Conservation (phyloP, 139 green algal species). For the Auxenochlorella protothecoides region DNA sequence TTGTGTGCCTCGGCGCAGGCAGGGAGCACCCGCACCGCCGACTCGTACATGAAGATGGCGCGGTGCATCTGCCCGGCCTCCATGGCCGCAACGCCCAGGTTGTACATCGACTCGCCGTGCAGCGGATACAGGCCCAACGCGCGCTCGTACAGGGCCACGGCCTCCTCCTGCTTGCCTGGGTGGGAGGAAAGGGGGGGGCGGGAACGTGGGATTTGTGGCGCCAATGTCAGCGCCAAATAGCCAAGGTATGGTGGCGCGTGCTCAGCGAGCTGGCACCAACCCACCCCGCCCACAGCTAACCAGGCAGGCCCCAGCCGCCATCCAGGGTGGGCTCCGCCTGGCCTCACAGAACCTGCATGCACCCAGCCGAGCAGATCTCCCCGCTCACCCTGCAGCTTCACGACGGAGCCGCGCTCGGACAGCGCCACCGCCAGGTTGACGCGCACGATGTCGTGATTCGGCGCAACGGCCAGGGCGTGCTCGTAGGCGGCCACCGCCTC, state of each 20-base stretch:
- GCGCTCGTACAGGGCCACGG: slow-evolving; percentile 50
- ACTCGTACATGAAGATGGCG: slow-evolving; percentile 88
- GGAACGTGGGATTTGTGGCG: background rate
- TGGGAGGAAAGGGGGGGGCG: background rate
- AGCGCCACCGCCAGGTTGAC: slow-evolving; percentile 81
- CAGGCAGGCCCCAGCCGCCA: background rate
- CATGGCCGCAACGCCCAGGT: slow-evolving; percentile 75
- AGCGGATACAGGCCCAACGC: slow-evolving; percentile 46
- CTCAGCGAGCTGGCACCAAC: background rate
- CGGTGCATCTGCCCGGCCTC: slow-evolving; percentile 56
- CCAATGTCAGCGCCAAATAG: too few relatives aligned
- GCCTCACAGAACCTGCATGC: too few relatives aligned
- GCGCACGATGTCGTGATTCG: slow-evolving; percentile 38
- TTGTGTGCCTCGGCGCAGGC: slow-evolving; percentile 84
- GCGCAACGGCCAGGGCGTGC: slow-evolving; percentile 44
- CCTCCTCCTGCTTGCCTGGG: slow-evolving; percentile 21
- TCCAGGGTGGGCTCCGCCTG: too few relatives aligned
- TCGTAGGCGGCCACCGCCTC: slow-evolving; percentile 74
- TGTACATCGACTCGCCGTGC: slow-evolving; percentile 86
- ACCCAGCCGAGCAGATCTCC: too few relatives aligned
- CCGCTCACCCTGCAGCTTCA: slow-evolving; percentile 39
- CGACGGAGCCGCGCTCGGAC: slow-evolving; percentile 58
- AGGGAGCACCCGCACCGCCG: slow-evolving; percentile 57
- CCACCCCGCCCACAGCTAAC: background rate
- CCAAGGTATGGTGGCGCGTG: background rate